phyloP scores from a whole-genome alignment of 1,139 yeast genomes.

The Saccharomycopsis hybrid region DNA sequence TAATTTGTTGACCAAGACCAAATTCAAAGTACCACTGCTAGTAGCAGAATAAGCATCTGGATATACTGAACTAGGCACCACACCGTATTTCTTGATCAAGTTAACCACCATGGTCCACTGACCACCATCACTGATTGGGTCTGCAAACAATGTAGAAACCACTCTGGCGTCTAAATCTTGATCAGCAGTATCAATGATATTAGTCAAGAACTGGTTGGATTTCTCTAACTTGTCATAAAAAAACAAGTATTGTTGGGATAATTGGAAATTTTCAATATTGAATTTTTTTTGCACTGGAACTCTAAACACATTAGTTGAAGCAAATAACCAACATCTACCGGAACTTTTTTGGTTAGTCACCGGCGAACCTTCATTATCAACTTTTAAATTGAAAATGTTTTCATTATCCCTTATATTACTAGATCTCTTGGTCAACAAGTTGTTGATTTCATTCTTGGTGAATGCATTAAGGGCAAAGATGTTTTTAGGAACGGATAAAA shows the following conservation, averaged over 20 bases:
- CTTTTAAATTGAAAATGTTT: constrained; percentile 51
- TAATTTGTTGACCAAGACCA: constrained; percentile 56
- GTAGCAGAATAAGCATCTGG: constrained; percentile 70
- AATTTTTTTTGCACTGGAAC: constrained; percentile 54
- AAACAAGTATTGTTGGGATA: constrained; percentile 67
- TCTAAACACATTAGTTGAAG: constrained; percentile 68
- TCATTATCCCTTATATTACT: constrained; percentile 32
- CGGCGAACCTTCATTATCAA: constrained; percentile 63
- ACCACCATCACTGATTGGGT: constrained; percentile 77
- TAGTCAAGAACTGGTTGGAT: constrained; percentile 71
- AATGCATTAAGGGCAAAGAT: constrained; percentile 52
- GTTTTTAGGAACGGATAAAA: constrained; percentile 47
- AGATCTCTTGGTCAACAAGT: constrained; percentile 38
- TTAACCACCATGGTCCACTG: constrained; percentile 81
- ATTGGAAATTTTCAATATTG: constrained; percentile 62
- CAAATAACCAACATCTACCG: constrained; percentile 88
- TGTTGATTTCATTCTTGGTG: constrained; percentile 36
- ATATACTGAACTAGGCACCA: constrained; percentile 64
- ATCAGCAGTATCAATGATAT: constrained; percentile 57
- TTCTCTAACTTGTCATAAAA: constrained; percentile 72
- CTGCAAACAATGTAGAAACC: constrained; percentile 52
- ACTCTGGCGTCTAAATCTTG: constrained; percentile 64
- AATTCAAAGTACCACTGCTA: constrained; percentile 50
- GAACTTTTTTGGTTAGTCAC: constrained; percentile 65
- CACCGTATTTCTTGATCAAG: constrained; percentile 68